phyloP scores from a whole-genome alignment of 2,329 filamentous ascomycete genomes.

The Sporothrix luriei region DNA sequence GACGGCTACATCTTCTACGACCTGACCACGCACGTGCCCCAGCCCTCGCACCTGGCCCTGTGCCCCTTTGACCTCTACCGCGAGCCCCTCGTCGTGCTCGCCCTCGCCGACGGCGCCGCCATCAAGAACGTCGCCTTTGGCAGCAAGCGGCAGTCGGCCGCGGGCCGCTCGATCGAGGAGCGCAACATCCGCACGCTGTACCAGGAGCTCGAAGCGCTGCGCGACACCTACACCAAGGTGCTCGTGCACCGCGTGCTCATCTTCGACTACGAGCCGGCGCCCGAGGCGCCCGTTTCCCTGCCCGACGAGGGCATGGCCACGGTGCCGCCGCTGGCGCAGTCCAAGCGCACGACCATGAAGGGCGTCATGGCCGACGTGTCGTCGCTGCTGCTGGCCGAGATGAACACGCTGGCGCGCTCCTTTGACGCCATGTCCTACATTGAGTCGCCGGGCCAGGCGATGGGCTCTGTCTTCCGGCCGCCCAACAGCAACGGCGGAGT shows the following conservation, averaged over 20 bases:
- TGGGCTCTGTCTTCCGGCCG: constrained; percentile 38
- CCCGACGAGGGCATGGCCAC: constrained; percentile 71
- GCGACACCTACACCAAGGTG: constrained; percentile 72
- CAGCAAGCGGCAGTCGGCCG: constrained; percentile 57
- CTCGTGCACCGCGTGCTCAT: constrained; percentile 77
- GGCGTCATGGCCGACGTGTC: constrained; percentile 79
- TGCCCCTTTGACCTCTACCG: constrained; percentile 90
- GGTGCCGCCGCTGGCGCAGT: constrained; percentile 68
- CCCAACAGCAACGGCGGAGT: constrained; percentile 47
- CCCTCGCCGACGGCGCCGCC: constrained; percentile 79
- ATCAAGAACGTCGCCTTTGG: constrained; percentile 56
- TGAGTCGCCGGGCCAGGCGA: constrained; percentile 69
- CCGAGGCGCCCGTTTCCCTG: constrained; percentile 55
- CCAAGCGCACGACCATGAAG: constrained; percentile 77
- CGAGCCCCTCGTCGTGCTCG: constrained; percentile 80
- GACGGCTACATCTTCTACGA: constrained; percentile 86
- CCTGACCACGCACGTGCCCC: constrained; percentile 75
- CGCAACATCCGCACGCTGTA: constrained; percentile 62
- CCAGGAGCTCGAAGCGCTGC: constrained; percentile 70
- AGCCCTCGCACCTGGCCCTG: constrained; percentile 75
- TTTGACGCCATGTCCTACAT: constrained; percentile 74
- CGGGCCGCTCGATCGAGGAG: constrained; percentile 56
- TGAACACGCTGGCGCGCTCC: constrained; percentile 72
- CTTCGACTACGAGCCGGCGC: constrained; percentile 67
- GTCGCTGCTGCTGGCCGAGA: constrained; percentile 71